Evolutionary conservation across 805 yeast genomes (phyloP), one percentile per base, ranked within the genome.

Genomic region (Candida mattraensis): DNA sequence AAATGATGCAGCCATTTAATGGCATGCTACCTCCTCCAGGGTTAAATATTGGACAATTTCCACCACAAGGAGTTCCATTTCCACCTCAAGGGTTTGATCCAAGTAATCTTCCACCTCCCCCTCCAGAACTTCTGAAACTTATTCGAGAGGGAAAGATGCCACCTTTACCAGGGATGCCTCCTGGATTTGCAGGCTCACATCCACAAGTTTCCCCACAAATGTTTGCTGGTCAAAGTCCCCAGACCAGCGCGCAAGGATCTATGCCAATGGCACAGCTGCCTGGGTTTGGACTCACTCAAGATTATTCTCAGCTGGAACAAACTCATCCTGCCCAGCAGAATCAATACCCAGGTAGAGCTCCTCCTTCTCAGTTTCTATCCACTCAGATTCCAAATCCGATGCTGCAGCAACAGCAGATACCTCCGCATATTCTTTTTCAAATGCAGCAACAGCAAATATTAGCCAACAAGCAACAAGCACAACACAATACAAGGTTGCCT

Each of bases 91-190:
- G 37, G 13, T 43, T 45, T 24, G 30, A 38, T 15, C 37, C 40
- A 3, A 33, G 26, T 15, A 42, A 42, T 18, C 33, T 48, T 9
- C 54, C 54, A 3, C 60, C 61, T 2, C 58, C 59, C 1, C 60
- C 60, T 3, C 58, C 58, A 1, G 57, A 53, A 30, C 38, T 54
- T 12, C 37, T 53, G 12, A 55, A 52, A 19, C 28, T 54, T 22
- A 53, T 54, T 10, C 42, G 41, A 14, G 57, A 54, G 29, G 60
- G 60, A 2, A 54, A 50, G 20, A 33, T 54, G 35, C 58, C 60
- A 3, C 60, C 60, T 5, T 34, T 53, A 12, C 57, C 60, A 7
- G 53, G 53, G 6, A 49, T 52, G 55, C 15, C 32, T 12, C 40
- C 47, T 17, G 27, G 30, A 17, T n/a, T 26, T 13, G 14, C 15